Evolutionary conservation across 2,329 filamentous ascomycete species (phyloP).

Genomic region (Diaporthe destruens): DNA sequence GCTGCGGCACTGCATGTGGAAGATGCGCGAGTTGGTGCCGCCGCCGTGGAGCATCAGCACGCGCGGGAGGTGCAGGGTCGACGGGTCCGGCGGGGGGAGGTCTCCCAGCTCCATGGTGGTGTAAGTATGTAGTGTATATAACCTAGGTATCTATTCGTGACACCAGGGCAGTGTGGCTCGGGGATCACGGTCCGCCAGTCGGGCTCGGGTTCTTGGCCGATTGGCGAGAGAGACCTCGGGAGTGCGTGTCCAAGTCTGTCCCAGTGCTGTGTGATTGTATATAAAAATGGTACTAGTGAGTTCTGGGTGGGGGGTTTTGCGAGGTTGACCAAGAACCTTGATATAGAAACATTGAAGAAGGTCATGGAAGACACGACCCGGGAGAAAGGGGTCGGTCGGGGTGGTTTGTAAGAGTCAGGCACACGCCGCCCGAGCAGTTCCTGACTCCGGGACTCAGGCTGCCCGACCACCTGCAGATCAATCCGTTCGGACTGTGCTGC

Average conservation of each 20-base stretch:
- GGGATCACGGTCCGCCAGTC: conserved; percentile 5
- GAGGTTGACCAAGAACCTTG: background rate
- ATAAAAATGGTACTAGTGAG: no score
- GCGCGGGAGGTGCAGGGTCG: conserved; percentile 63
- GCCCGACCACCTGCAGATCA: background rate
- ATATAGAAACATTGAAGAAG: background rate
- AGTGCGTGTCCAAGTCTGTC: background rate
- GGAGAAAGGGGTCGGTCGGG: background rate
- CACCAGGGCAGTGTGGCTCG: background rate
- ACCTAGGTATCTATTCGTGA: no score
- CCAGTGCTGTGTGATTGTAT: background rate
- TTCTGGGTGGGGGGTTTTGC: background rate
- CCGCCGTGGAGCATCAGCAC: conserved; percentile 87
- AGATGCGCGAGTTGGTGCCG: conserved; percentile 78
- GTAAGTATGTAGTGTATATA: no score
- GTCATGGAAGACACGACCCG: background rate
- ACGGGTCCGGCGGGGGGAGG: conserved; percentile 61
- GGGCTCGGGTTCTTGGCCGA: background rate
- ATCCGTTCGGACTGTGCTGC: background rate
- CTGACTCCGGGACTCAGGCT: conserved; percentile 17
- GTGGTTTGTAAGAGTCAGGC: conserved; percentile 12
- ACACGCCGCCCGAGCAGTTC: conserved; percentile 3
- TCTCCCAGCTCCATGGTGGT: conserved; percentile 23
- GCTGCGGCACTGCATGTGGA: conserved; percentile 75
- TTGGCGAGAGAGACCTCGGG: background rate